Evolutionary conservation across 768 basidiomycete genomes (phyloP).

Genomic region (Xerocomellus chrysenteron): DNA sequence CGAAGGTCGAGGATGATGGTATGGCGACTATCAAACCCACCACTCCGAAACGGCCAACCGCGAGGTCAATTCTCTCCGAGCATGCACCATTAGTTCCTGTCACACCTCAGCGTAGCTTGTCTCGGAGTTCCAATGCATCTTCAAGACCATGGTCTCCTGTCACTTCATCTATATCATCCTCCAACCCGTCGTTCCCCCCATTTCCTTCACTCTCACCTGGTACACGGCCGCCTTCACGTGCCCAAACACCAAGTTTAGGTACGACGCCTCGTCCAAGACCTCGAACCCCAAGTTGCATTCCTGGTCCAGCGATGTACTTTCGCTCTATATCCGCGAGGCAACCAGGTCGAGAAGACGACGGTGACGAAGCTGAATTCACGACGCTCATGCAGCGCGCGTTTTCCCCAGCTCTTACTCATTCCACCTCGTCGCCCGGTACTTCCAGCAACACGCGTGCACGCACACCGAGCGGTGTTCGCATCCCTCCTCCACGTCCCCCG

Average conservation of each 20-base stretch:
- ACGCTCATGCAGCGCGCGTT: constrained; percentile 58
- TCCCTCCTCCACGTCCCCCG: constrained; percentile 68
- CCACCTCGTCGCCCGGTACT: constrained; percentile 42
- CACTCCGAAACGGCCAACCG: constrained; percentile 47
- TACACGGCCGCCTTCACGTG: constrained; percentile 50
- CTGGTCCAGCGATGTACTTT: constrained; percentile 53
- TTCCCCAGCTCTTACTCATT: constrained; percentile 55
- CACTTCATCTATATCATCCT: constrained; percentile 66
- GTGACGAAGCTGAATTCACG: constrained; percentile 43
- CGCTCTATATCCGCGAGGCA: constrained; percentile 49
- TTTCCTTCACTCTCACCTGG: constrained; percentile 27
- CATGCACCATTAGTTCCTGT: constrained; percentile 48
- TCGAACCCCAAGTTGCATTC: constrained; percentile 79
- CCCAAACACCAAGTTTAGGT: constrained; percentile 50
- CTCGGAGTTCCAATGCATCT: constrained; percentile 73
- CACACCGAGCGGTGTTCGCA: constrained; percentile 41
- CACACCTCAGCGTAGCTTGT: constrained; percentile 61
- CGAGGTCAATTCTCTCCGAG: constrained; percentile 45
- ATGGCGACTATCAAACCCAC: constrained; percentile 46
- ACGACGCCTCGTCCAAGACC: constrained; percentile 67
- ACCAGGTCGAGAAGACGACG: constrained; percentile 45
- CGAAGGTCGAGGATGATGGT: constrained; percentile 62
- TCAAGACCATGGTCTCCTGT: constrained; percentile 81
- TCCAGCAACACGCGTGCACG: constrained; percentile 27
- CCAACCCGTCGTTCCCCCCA: constrained; percentile 38